Percentiles rank a stretch among this genome's conserved stretches.
These are phyloP conservation scores for Fusarium musae DNA, from an alignment of 2,329 filamentous ascomycete genomes.

Conservation along the genomic window DNA sequence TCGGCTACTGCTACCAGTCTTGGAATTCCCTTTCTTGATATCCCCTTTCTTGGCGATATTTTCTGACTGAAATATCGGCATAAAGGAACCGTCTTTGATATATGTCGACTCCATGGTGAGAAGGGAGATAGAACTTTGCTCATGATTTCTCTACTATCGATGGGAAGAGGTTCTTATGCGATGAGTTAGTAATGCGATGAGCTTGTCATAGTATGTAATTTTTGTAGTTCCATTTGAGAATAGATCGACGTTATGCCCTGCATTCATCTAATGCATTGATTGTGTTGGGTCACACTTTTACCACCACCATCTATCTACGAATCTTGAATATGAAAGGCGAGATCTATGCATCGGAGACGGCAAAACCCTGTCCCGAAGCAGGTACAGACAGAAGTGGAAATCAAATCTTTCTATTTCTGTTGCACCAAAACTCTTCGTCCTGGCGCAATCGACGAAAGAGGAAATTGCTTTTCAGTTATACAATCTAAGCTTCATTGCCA, in stretches of 20 bases:
- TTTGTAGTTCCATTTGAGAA: not conserved
- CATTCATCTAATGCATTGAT: not conserved
- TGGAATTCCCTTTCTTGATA: not conserved
- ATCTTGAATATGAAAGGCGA: too few species aligned
- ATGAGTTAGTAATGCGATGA: not conserved
- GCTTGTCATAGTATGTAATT: not conserved
- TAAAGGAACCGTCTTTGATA: constrained; percentile 16
- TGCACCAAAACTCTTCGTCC: constrained; percentile 33
- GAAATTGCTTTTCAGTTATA: constrained; percentile 7
- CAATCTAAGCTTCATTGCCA: not conserved
- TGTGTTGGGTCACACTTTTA: too few species aligned
- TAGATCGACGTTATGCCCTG: constrained; percentile 20
- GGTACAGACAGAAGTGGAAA: not conserved
- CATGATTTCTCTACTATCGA: constrained; percentile 15
- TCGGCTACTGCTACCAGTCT: not conserved
- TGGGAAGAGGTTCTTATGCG: not conserved
- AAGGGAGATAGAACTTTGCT: not conserved
- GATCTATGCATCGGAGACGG: too few species aligned
- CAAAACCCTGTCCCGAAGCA: too few species aligned
- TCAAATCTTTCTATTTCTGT: not conserved
- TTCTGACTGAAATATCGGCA: not conserved
- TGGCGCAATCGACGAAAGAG: constrained; percentile 18
- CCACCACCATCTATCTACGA: too few species aligned
- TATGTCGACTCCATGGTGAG: constrained; percentile 31
- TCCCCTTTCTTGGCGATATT: not conserved